Percentiles rank a stretch among this genome's conserved stretches.
Conservation (phyloP, 371 early-diverging fungal species). For the Nematocida sp. region DNA sequence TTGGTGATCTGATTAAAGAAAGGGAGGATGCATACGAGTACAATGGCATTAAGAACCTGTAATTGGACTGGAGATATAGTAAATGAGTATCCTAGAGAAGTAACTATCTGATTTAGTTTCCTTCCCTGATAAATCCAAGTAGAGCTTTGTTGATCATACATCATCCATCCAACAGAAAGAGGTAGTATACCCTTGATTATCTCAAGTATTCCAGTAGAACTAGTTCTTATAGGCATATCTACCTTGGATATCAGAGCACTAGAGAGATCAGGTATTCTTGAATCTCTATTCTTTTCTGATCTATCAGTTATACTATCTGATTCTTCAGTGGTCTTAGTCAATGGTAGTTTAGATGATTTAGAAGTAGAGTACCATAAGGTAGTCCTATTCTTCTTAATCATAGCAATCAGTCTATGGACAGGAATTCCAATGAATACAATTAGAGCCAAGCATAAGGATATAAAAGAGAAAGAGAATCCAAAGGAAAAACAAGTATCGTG, state of each 20-base stretch:
- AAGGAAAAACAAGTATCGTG: conserved; percentile 9
- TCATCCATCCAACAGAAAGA: conserved; percentile 63
- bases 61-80: conserved; percentile 61
- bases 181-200: conserved; percentile 52
- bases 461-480: conserved; percentile 13
- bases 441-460: background rate
- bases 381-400: background rate
- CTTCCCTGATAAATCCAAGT: conserved; percentile 65
- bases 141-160: conserved; percentile 65
- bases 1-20: conserved; percentile 66
- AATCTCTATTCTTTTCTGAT: too few species aligned
- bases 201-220: too few species aligned
- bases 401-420: background rate
- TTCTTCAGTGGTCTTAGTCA: background rate
- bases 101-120: conserved; percentile 52
- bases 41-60: conserved; percentile 65
- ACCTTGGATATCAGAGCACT: too few species aligned
- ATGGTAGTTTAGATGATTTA: background rate
- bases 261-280: too few species aligned
- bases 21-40: conserved; percentile 67
- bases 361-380: background rate
- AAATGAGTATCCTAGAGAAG: conserved; percentile 5
- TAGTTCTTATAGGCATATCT: too few species aligned
- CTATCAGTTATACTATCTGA: too few species aligned
- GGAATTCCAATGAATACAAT: background rate